Percentiles rank a stretch among this genome's conserved stretches.
phyloP scores from a whole-genome alignment of 2,329 filamentous ascomycete species.

The Cladosporium sp. region DNA sequence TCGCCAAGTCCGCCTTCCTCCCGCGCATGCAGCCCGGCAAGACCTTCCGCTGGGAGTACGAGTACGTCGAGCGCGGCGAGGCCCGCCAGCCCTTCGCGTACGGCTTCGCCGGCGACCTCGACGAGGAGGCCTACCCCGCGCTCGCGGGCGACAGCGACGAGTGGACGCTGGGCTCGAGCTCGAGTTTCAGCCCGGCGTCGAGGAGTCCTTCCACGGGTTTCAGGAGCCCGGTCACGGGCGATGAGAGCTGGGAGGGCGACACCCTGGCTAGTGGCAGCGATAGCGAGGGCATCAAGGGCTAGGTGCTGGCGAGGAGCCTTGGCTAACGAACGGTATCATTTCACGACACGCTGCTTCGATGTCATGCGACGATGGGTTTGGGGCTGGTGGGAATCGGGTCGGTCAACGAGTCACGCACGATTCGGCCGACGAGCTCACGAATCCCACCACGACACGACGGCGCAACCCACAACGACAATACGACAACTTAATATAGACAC shows the following conservation, averaged over 20 bases:
- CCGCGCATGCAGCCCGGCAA: constrained; percentile 80
- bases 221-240: constrained; percentile 50
- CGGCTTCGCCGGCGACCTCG: constrained; percentile 47
- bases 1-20: constrained; percentile 71
- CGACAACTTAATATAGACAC: not conserved
- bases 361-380: not conserved
- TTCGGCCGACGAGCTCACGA: not conserved
- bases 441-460: not conserved
- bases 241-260: constrained; percentile 51
- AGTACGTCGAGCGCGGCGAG: constrained; percentile 82
- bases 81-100: constrained; percentile 44
- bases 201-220: constrained; percentile 49
- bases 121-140: constrained; percentile 41
- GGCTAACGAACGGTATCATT: not conserved
- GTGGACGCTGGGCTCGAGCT: constrained; percentile 83
- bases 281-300: constrained; percentile 27
- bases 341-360: not conserved
- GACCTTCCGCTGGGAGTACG: constrained; percentile 88
- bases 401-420: no score
- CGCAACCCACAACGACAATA: not conserved
- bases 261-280: constrained; percentile 45
- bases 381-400: no score
- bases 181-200: constrained; percentile 61
- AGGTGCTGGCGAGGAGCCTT: constrained; percentile 5
- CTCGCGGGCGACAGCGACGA: constrained; percentile 66